Evolutionary conservation across 768 basidiomycete genomes (phyloP), one percentile per base, ranked within the genome.

Genomic region (Trametes cingulata): DNA sequence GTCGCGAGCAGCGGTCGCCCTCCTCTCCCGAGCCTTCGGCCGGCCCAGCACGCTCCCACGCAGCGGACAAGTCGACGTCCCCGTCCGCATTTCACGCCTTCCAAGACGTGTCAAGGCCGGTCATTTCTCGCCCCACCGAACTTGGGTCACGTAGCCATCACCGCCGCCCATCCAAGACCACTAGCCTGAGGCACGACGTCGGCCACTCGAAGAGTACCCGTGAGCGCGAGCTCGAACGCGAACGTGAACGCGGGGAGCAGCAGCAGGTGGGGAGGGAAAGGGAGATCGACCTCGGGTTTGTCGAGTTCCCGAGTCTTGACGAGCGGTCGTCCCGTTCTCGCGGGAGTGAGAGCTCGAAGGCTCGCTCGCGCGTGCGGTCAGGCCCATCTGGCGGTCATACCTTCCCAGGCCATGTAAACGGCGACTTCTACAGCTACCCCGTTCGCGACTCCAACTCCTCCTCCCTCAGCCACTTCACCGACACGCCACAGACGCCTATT

Each of bases 401-500:
- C 35, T n/a, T 52, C 58, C 45, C 51, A 17, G 52, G 49, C 47
- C 48, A 39, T 56, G 61, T 52, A 20, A 50, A 35, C 47, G 25
- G 47, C 58, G 60, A 58, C 17, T 61, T 33, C 22, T 66, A 62
- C 55, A 63, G 64, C 66, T 78, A 52, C 66, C 79, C 52, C 75
- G 82, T 64, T 80, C 85, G 46, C 75, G 82, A 66, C 71, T 91
- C 90, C 48, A 84, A 83, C 51, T 84, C 87, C 2, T 90, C 88
- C 0, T 85, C 85, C 29, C 80, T 84, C 41, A 72, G 70, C 48
- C 80, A 85, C n/a, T 79, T 82, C 5, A 90, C 87, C 66, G 87
- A 87, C 1, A 84, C 87, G 45, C 90, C 88, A 29, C 84, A 83
- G 62, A 91, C 90, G 0, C 90, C 89, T 2, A 73, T 82, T 46